Base-by-base conservation (phyloP, 441 rosid species). In the Mallotus japonicus region DNA sequence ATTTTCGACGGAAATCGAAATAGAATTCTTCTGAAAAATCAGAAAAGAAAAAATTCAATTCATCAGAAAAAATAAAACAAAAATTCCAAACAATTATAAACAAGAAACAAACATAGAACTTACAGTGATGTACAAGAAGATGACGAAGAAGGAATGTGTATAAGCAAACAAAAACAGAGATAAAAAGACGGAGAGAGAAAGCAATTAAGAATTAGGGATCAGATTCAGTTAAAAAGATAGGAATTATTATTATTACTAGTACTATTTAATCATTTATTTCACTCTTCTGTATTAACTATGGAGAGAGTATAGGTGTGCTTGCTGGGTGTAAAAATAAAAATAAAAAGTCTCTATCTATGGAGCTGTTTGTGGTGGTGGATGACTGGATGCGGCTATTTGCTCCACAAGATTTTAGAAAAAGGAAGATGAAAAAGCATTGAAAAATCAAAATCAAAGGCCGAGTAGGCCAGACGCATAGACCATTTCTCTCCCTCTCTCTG, bases 1-100 rank as follows among this genome's bases (percentile, higher is more conserved):
- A 95, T 95, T 78, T 76, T 79, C 75, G 82, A 79, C 61, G 4
- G 73, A 19, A 78, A 73, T 53, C 62, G 32, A 58, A 64, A 65
- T 70, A 60, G 20, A 50, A 56, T 64, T 65, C 42, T 37, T 34
- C 71, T 79, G 58, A 42, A 6, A 24, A 42, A 57, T 24, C 28
- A 24, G 28, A 24, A 22, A 4, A 12, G 37, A 56, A 15, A 15
- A 70, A 5, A 70, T 16, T 6, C 24, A 51, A 34, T 64, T 8
- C 42, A 60, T 8, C 34, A 66, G 22, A 7, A 4, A 47, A 47
- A 3, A 40, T 2, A 32, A 1, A 56, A 67, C 19, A 17, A 64
- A 57, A 42, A 40, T 16, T 14, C 20, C 14, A 54, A 67, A 24
- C 6, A 73, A n/a, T 3, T 13, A 34, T 2, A 20, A 12, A 6